Evolutionary conservation across 306 rosid genomes (phyloP).

Genomic region (Dalbergia oliveri): DNA sequence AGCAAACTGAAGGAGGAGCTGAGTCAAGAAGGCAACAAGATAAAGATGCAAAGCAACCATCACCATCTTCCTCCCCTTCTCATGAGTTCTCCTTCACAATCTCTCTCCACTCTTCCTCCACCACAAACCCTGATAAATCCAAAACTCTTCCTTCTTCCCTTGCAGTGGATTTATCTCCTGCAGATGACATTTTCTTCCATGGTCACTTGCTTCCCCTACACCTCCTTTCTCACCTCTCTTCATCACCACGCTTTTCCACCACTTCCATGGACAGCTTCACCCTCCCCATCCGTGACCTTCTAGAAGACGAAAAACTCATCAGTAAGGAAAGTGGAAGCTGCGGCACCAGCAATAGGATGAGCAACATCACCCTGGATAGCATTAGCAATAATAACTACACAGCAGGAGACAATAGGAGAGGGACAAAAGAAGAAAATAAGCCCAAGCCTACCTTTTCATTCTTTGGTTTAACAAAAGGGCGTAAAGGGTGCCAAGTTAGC

Average conservation of each 20-base stretch:
- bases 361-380: constrained; percentile 35
- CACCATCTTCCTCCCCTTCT: constrained; percentile 76
- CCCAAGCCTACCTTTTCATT: constrained; percentile 65
- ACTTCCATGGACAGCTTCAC: constrained; percentile 72
- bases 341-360: constrained; percentile 44
- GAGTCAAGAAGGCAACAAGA: constrained; percentile 22
- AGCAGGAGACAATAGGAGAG: constrained; percentile 37
- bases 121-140: constrained; percentile 57
- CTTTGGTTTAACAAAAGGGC: constrained; percentile 67
- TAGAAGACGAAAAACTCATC: constrained; percentile 42
- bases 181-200: constrained; percentile 98
- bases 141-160: constrained; percentile 56
- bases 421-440: constrained; percentile 55
- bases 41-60: constrained; percentile 33
- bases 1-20: constrained; percentile 22
- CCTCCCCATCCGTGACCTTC: constrained; percentile 61
- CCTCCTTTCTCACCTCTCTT: constrained; percentile 82
- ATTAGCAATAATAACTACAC: constrained; percentile 17
- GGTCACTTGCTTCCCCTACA: constrained; percentile 96
- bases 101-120: constrained; percentile 74
- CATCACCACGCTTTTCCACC: constrained; percentile 83
- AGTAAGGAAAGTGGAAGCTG: constrained; percentile 36
- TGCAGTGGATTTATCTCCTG: constrained; percentile 90
- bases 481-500: constrained; percentile 51
- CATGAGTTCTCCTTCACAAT: constrained; percentile 96